Percentiles rank a stretch among this genome's conserved stretches.
Evolutionary conservation across 2,329 filamentous ascomycete species (phyloP).

Genomic region (Chaetomium sp.): DNA sequence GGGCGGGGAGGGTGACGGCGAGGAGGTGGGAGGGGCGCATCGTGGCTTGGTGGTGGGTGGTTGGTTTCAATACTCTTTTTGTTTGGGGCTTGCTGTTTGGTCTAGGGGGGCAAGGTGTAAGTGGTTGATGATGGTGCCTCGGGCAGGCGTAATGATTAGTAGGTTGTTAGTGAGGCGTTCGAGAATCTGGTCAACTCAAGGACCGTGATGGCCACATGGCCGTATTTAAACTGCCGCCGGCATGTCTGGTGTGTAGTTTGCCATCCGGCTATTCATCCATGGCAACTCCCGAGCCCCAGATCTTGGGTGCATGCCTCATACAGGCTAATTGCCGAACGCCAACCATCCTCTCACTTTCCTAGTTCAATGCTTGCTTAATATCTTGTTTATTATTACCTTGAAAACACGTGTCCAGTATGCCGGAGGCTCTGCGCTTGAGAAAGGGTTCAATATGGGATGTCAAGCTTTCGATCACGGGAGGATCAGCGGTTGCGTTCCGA

Average conservation of each 20-base stretch:
- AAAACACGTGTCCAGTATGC: constrained; percentile 29
- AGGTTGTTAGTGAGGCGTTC: background rate
- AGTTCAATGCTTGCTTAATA: constrained; percentile 20
- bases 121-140: background rate
- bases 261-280: constrained; percentile 18
- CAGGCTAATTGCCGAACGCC: constrained; percentile 28
- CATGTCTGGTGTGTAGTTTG: background rate
- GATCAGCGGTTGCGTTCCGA: background rate
- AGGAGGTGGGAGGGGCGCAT: constrained; percentile 1
- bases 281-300: constrained; percentile 21
- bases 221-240: constrained; percentile 18
- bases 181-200: background rate
- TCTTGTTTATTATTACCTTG: constrained; percentile 16
- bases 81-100: background rate
- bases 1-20: background rate
- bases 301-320: constrained; percentile 17
- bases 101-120: background rate
- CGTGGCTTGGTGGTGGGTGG: background rate
- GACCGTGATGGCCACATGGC: background rate
- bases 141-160: background rate
- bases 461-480: background rate
- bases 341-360: constrained; percentile 4
- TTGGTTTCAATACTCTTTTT: background rate
- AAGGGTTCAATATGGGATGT: background rate
- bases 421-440: background rate